These are phyloP conservation scores for Thalassiosira livingstoniorum DNA, from an alignment of 352 stramenopile genomes.

Conservation along the genomic window DNA sequence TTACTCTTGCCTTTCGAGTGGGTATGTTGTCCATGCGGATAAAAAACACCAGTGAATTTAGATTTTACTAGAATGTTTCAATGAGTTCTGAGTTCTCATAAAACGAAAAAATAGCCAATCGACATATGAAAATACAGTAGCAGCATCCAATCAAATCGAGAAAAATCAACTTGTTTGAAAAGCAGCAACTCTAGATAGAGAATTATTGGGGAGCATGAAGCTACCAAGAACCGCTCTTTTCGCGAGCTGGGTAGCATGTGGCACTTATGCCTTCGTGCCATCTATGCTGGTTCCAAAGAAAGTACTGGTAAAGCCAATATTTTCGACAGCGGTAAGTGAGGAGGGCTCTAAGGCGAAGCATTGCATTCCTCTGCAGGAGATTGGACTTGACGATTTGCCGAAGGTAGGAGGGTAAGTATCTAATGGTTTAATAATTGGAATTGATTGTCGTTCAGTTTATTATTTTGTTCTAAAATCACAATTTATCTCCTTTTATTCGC, in stretches of 20 bases:
- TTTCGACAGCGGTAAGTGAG: constrained; percentile 12
- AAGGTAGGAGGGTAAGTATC: constrained; percentile 56
- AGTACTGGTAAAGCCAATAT: constrained; percentile 17
- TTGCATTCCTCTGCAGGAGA: constrained; percentile 54
- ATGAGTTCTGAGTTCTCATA: too few relatives aligned
- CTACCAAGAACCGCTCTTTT: constrained; percentile 16
- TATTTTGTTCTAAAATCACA: too few relatives aligned
- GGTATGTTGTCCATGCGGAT: too few relatives aligned
- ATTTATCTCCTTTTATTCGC: background rate
- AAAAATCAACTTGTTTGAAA: too few relatives aligned
- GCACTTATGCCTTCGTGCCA: constrained; percentile 22
- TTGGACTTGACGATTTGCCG: constrained; percentile 53
- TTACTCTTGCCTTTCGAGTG: too few relatives aligned
- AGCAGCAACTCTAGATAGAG: too few relatives aligned
- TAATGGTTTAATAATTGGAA: background rate
- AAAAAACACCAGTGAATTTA: too few relatives aligned
- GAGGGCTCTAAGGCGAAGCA: constrained; percentile 20
- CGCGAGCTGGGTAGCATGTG: constrained; percentile 16
- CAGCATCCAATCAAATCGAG: too few relatives aligned
- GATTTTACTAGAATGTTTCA: too few relatives aligned
- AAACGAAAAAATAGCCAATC: too few relatives aligned
- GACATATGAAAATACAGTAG: too few relatives aligned
- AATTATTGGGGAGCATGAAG: constrained; percentile 14
- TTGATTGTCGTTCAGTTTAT: too few relatives aligned
- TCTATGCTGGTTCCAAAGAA: constrained; percentile 17